These are phyloP conservation scores for Caryopteris hybrid DNA, from an alignment of 305 asterid species.

Conservation along the genomic window DNA sequence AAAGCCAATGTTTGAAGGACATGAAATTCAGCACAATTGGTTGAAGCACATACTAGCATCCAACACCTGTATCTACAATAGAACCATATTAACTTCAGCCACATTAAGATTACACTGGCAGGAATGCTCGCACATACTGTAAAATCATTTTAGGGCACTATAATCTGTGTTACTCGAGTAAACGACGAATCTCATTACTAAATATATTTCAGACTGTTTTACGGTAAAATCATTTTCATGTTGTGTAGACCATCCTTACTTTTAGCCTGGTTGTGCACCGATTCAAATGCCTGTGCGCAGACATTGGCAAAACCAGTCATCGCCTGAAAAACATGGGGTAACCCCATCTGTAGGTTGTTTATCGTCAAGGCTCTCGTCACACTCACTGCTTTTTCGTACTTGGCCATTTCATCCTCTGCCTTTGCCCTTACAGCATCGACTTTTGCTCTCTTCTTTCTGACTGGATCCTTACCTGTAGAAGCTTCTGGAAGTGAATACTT, in stretches of 20 bases:
- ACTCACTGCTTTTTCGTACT: slow-evolving; percentile 61
- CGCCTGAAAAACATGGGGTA: slow-evolving; percentile 80
- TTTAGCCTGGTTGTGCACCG: slow-evolving; percentile 66
- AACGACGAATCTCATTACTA: not conserved
- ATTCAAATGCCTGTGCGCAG: slow-evolving; percentile 66
- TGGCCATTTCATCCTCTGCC: slow-evolving; percentile 81
- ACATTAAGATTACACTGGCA: not conserved
- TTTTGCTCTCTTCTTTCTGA: slow-evolving; percentile 52
- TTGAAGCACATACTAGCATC: too few species aligned
- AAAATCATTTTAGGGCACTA: not conserved
- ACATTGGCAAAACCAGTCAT: slow-evolving; percentile 80
- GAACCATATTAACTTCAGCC: too few species aligned
- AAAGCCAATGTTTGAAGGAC: too few species aligned
- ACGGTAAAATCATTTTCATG: slow-evolving; percentile 64
- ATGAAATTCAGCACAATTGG: too few species aligned
- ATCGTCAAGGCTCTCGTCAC: slow-evolving; percentile 73
- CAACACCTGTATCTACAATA: too few species aligned
- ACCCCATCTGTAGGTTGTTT: slow-evolving; percentile 76
- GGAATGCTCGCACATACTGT: not conserved
- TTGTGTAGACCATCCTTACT: slow-evolving; percentile 37
- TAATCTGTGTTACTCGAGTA: not conserved
- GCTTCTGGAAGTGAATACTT: slow-evolving; percentile 40
- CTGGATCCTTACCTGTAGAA: slow-evolving; percentile 43
- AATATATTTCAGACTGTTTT: not conserved
- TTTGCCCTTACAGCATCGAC: slow-evolving; percentile 48